Evolutionary conservation across 805 yeast genomes (phyloP).

Genomic region (Myxozyma neotropica): DNA sequence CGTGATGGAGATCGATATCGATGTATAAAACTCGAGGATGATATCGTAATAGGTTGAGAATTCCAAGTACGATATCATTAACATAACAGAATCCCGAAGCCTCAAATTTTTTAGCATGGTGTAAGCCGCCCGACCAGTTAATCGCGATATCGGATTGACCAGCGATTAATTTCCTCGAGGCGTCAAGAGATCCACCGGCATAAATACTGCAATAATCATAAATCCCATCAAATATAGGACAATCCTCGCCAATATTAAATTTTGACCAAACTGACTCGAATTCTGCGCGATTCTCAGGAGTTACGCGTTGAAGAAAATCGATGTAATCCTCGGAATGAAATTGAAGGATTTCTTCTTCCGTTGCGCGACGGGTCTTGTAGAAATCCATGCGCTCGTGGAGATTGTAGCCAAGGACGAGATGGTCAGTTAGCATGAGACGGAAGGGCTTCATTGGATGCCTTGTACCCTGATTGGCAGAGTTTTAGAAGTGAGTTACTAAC

Average conservation of each 20-base stretch:
- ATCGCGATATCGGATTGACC: conserved; percentile 90
- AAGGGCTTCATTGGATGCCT: conserved; percentile 99
- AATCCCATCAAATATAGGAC: conserved; percentile 79
- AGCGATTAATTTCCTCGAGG: conserved; percentile 76
- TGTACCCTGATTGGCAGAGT: conserved; percentile 55
- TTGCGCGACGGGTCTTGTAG: conserved; percentile 80
- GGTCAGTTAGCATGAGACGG: conserved; percentile 90
- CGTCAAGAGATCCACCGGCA: conserved; percentile 90
- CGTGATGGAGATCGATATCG: conserved; percentile 91
- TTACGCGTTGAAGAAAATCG: conserved; percentile 60
- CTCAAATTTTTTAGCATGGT: conserved; percentile 87
- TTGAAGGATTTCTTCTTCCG: conserved; percentile 72
- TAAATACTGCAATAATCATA: conserved; percentile 76
- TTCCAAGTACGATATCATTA: conserved; percentile 86
- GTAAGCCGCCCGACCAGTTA: conserved; percentile 92
- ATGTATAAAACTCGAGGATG: conserved; percentile 86
- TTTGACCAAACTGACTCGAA: conserved; percentile 50
- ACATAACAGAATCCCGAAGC: conserved; percentile 91
- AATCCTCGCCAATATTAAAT: conserved; percentile 90
- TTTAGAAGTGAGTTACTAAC: not conserved
- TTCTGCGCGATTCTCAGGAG: conserved; percentile 28
- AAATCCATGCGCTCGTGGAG: conserved; percentile 88
- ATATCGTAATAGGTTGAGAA: conserved; percentile 72
- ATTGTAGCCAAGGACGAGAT: conserved; percentile 80
- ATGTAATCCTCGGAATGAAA: conserved; percentile 90